A percentile compares a stretch with the other conserved stretches of the same genome.
These are phyloP conservation scores for Amanita subjunquillea DNA, from an alignment of 768 basidiomycete genomes.

Conservation along the genomic window DNA sequence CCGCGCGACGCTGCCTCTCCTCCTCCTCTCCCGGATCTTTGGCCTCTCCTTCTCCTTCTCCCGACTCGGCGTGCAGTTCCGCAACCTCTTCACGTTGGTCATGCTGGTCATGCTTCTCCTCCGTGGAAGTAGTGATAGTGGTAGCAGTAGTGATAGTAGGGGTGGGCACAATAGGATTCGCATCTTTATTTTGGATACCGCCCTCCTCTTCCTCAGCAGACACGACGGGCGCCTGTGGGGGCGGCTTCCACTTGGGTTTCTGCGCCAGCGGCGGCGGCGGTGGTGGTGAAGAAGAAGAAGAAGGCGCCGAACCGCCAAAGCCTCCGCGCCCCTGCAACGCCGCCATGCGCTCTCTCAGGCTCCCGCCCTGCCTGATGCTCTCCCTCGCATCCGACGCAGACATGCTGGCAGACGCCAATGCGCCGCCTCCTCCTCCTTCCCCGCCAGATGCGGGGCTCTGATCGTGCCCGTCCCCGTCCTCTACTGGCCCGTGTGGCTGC, in stretches of 20 bases:
- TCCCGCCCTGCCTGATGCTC: conserved; percentile 70
- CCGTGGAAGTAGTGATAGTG: no score
- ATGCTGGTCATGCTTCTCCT: not conserved
- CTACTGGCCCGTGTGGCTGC: conserved; percentile 40
- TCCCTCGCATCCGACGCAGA: conserved; percentile 82
- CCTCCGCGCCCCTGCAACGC: conserved; percentile 79
- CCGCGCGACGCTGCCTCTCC: conserved; percentile 70
- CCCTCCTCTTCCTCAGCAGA: conserved; percentile 26
- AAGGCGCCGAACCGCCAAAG: conserved; percentile 39
- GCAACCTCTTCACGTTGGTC: not conserved
- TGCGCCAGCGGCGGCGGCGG: conserved; percentile 49
- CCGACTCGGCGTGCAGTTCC: not conserved
- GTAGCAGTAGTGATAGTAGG: no score
- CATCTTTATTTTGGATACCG: not conserved
- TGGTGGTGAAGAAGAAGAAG: not conserved
- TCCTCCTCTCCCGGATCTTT: conserved; percentile 60
- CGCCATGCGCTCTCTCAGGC: conserved; percentile 92
- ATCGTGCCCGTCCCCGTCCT: not conserved
- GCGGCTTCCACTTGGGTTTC: conserved; percentile 84
- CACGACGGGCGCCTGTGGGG: conserved; percentile 40
- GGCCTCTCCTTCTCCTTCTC: conserved; percentile 22
- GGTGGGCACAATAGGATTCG: not conserved
- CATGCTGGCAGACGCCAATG: conserved; percentile 29
- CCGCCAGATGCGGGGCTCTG: not conserved
- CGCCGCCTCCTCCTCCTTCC: not conserved